Base-by-base conservation (phyloP, 2,329 filamentous ascomycete species). In the Nannizziopsis arthrosporioides region DNA sequence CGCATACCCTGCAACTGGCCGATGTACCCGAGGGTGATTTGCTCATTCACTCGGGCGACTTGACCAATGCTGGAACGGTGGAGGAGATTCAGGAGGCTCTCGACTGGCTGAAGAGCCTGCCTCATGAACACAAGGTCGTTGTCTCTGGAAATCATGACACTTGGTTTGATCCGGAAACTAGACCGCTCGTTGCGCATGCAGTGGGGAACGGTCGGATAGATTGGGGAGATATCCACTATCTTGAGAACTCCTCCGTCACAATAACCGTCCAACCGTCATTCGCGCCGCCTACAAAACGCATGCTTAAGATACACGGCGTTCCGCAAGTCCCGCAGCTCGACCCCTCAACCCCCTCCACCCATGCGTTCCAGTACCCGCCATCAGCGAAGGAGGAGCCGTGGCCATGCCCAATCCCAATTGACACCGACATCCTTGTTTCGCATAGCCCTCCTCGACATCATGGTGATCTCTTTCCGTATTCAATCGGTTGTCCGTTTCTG, bases 81-180 rank as follows among this genome's bases (percentile, higher is more conserved):
- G 70, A 71, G 10, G 82, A 87, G 52, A 81, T 96, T 48, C 87
- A 94, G 68, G 71, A 69, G n/a, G 83, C 92, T 58, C 72, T 95
- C 38, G 78, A 94, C 69, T 95, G 87, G 87, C 72, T 95, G 10
- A 75, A 73, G 41, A 70, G 71, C 2, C 75, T 89, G 6, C 84
- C 85, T 0, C 87, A 94, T 60, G 68, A 69, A 32, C 76, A 93
- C 63, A 94, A 94, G 65, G 73, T 95, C 18, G 76, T 89, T 32
- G 80, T 96, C 30, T 79, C 80, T 30, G 90, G 90, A 1, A 95
- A 95, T 61, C 90, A 95, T 63, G 90, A 95, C 61, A 82, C 79
- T 57, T 93, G 80, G 70, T 84, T 94, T 52, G 90, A 94, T 63
- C 84, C 3, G 65, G 63, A 12, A 66, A 73, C 8, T 70, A 75